Percentiles rank a stretch among this genome's conserved stretches.
phyloP scores from a whole-genome alignment of 257 asterid genomes.

The Solanum dulcamara region DNA sequence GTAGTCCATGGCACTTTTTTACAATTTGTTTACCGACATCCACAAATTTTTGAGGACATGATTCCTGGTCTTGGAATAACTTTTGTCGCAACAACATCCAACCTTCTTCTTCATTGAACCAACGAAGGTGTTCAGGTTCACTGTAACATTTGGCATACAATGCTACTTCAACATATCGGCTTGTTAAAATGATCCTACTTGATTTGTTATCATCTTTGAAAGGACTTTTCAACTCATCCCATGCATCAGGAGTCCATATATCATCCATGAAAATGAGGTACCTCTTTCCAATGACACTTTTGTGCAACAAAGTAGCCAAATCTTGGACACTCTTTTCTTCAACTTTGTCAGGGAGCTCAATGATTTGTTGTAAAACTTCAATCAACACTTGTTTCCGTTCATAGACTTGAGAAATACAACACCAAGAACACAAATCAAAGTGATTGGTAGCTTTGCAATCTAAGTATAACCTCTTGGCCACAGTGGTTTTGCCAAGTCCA shows the following conservation, averaged over 20 bases:
- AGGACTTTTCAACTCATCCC: background rate
- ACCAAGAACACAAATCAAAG: background rate
- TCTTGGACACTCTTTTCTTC: background rate
- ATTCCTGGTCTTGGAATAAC: background rate
- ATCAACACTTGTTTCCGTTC: background rate
- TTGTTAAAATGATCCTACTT: constrained; percentile 1
- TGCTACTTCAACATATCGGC: background rate
- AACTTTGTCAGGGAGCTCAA: background rate
- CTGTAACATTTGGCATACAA: background rate
- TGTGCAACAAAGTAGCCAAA: background rate
- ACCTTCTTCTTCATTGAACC: background rate
- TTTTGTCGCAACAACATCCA: background rate
- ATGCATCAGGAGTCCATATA: background rate
- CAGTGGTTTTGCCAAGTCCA: constrained; percentile 3
- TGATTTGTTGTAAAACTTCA: background rate
- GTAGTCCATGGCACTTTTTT: background rate
- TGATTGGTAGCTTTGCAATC: background rate
- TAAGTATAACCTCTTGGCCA: background rate
- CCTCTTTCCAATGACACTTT: background rate
- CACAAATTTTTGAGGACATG: background rate
- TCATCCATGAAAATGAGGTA: constrained; percentile 7
- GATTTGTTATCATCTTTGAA: background rate
- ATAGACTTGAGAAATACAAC: background rate
- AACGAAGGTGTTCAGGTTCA: background rate
- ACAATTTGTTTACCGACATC: background rate